Evolutionary conservation across 139 green algal genomes (phyloP), one percentile per base, ranked within the genome.

Genomic region (Parachlorella kessleri): DNA sequence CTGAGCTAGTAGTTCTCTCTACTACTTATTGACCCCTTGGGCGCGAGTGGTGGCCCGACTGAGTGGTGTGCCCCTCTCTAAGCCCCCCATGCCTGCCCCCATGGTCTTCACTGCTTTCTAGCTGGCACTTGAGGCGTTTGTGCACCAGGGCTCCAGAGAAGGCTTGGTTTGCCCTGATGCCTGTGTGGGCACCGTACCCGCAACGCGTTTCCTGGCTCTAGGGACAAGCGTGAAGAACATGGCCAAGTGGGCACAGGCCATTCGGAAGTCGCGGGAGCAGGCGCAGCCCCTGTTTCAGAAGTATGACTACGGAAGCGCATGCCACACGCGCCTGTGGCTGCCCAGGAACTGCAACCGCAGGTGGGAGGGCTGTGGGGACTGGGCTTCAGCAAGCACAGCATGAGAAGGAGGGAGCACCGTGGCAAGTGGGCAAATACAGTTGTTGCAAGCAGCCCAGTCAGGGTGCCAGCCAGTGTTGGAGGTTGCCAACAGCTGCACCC

Each of bases 181-280:
- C 2, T 6, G 3, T 23, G 10, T 55, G 30, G 3, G 5, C 8
- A 37, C 73, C 40, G 30, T 30, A 67, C 35, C 54, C n/a, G 21
- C 38, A 36, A 1, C 32, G 4, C 33, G 24, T 8, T 23, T 36
- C 23, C 24, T 65, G 2, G 59, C 21, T 24, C 14, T 55, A 82
- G 83, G 83, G 48, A 88, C 83, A 0, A 74, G 54, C 24, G 81
- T 87, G 39, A 73, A 79, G 41, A 84, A 81, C 36, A 72, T 88
- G 24, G 68, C 55, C 6, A 75, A 88, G 70, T 88, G 83, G 73
- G 72, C 78, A 21, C 78, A 79, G 71, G 65, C 72, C 35, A 70
- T 79, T 6, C 79, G 83, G 40, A 32, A 76, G 53, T 66, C 40
- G 48, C 38, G 59, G 40, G 30, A 77, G 67, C 54, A 40, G 42